A percentile compares a stretch with the other conserved stretches of the same genome.
Conservation (phyloP, 2,329 filamentous ascomycete genomes). For the Aureobasidium melanogenum region DNA sequence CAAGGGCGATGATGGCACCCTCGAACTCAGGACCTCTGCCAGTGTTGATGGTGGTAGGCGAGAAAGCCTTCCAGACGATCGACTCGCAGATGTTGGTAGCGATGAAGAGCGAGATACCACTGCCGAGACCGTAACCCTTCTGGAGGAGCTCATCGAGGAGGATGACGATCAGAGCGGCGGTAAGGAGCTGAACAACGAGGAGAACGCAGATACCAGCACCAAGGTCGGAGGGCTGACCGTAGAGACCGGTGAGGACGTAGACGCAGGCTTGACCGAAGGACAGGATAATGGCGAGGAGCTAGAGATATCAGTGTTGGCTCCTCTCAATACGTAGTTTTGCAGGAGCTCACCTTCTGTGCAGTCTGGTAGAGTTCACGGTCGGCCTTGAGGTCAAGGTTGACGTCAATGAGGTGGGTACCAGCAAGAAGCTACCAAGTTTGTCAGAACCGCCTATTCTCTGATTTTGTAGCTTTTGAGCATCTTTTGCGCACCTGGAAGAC, state of each 20-base stretch:
- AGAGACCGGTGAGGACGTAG: constrained; percentile 96
- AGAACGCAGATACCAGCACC: constrained; percentile 97
- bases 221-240: constrained; percentile 91
- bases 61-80: constrained; percentile 99
- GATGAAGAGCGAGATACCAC: constrained; percentile 98
- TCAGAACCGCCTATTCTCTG: not conserved
- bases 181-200: constrained; percentile 92
- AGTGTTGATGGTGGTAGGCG: constrained; percentile 97
- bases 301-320: not conserved
- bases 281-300: constrained; percentile 85
- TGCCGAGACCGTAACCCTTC: constrained; percentile 98
- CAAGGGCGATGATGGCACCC: constrained; percentile 93
- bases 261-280: constrained; percentile 96
- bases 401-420: constrained; percentile 98
- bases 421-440: constrained; percentile 61
- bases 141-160: constrained; percentile 97
- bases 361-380: constrained; percentile 99
- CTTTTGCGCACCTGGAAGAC: constrained; percentile 66
- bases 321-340: not conserved
- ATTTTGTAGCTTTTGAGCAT: not conserved
- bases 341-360: constrained; percentile 63
- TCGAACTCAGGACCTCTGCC: constrained; percentile 98
- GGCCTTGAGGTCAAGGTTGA: constrained; percentile 99
- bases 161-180: constrained; percentile 97
- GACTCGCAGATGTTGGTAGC: constrained; percentile 99